Base-by-base conservation (phyloP, 345 rosid species). In the Eucalyptus pumila region DNA sequence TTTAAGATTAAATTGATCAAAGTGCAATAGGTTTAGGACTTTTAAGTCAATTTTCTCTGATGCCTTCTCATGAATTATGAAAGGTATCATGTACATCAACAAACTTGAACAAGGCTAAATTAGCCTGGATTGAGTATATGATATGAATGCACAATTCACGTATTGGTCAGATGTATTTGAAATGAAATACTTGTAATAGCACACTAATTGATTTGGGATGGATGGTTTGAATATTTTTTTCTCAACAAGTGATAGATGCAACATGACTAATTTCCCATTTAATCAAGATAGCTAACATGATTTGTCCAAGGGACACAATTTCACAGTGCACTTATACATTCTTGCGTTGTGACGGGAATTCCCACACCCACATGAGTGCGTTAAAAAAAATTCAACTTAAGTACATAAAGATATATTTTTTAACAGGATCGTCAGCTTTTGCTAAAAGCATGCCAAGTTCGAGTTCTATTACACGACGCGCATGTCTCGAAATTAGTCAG, bases 1-100 rank as follows among this genome's bases (percentile, higher is more conserved):
- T 1, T 52, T 52, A 52, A 52, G 11, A 52, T 21, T 19, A 2
- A 21, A 52, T 21, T 52, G 11, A 52, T 0, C 3, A 52, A 52
- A 52, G 11, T 52, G 11, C 26, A 52, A 21, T 52, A 52, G 2
- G 11, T 52, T 52, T 52, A 52, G 0, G 5, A 52, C 2, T 52
- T 52, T 52, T 21, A 0, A 21, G 26, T 52, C 1, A 1, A 52
- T 52, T 52, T 21, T 52, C 58, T 30, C 32, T 1, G 1, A 9
- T 62, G 69, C 69, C 34, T 27, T 13, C 32, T 27, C 69, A 62
- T 62, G 34, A 62, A 62, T 30, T 30, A 62, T 30, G 69, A 62
- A 27, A 30, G 34, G 69, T 27, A 62, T 13, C 69, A 30, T 13
- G 16, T 30, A 30, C 0, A 0, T 12, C 34, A 60, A 62, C 34